Conservation (phyloP, 306 rosid genomes). For the Rubus parviflorus region DNA sequence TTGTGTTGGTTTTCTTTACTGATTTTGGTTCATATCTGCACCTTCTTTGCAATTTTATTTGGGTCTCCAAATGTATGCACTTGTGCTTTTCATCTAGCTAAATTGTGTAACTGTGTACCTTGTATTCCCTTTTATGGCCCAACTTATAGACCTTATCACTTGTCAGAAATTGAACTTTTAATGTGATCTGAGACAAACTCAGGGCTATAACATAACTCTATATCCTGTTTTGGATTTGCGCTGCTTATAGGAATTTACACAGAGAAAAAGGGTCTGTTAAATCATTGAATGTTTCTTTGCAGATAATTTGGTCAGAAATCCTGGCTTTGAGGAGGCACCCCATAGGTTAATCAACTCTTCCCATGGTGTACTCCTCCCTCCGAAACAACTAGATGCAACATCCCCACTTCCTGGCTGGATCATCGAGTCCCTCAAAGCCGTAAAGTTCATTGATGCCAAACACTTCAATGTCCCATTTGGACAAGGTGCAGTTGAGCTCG, state of each 20-base stretch:
- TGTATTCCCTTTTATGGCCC: neutral
- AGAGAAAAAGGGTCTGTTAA: conserved; percentile 4
- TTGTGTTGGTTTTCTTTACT: neutral
- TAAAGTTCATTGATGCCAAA: conserved; percentile 69
- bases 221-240: neutral
- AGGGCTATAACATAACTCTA: neutral
- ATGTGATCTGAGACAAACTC: neutral
- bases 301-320: conserved; percentile 81
- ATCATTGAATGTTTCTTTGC: conserved; percentile 25
- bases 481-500: conserved; percentile 69
- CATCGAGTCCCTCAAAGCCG: conserved; percentile 84
- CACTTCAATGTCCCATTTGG: conserved; percentile 73
- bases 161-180: neutral
- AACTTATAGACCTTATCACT: neutral
- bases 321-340: conserved; percentile 86
- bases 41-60: neutral
- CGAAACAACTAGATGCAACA: conserved; percentile 69
- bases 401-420: conserved; percentile 98
- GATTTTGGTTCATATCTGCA: neutral
- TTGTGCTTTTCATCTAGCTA: neutral
- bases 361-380: conserved; percentile 86
- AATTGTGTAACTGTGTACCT: too few relatives aligned
- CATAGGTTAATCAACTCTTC: conserved; percentile 70
- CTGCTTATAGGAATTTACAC: neutral
- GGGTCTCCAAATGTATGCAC: neutral